Percentiles rank a stretch among this genome's conserved stretches.
Conservation (phyloP, 2,329 filamentous ascomycete species). For the Rasamsonia emersonii region DNA sequence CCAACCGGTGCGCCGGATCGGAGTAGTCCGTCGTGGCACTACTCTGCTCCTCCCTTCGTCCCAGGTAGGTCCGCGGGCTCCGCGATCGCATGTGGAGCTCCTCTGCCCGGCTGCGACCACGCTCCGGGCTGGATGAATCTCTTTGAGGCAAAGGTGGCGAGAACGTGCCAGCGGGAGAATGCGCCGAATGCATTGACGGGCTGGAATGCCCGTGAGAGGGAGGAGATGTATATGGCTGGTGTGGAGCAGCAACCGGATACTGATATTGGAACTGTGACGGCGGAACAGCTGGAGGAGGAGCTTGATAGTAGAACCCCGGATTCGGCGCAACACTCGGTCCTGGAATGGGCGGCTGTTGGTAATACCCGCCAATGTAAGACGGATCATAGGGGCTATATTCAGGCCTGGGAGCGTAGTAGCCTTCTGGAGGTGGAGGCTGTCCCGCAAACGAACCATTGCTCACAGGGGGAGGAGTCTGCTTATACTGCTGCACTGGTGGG, state of each 20-base stretch:
- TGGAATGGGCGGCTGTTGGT: too few relatives aligned
- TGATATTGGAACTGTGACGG: not conserved
- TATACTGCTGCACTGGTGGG: too few relatives aligned
- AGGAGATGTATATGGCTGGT: not conserved
- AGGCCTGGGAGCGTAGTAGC: constrained; percentile 1
- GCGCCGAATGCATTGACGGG: not conserved
- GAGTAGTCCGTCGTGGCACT: constrained; percentile 15
- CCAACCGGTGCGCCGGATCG: constrained; percentile 19
- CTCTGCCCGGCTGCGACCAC: constrained; percentile 20
- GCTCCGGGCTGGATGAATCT: constrained; percentile 9
- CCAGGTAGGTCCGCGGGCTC: constrained; percentile 22
- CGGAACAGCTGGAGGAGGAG: too few relatives aligned
- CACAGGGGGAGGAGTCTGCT: not conserved
- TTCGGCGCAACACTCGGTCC: too few relatives aligned
- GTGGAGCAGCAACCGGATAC: not conserved
- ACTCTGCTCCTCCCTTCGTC: constrained; percentile 14
- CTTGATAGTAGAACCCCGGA: too few relatives aligned
- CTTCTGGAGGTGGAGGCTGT: constrained; percentile 9
- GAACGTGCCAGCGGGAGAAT: too few relatives aligned
- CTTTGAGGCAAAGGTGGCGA: constrained; percentile 7
- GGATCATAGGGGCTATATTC: not conserved
- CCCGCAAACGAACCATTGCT: constrained; percentile 5
- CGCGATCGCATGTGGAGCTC: constrained; percentile 29
- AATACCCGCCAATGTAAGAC: constrained; percentile 1
- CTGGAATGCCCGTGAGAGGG: not conserved